These are phyloP conservation scores for Eremothecium coryli DNA, from an alignment of 1,139 yeast genomes.

Conservation along the genomic window DNA sequence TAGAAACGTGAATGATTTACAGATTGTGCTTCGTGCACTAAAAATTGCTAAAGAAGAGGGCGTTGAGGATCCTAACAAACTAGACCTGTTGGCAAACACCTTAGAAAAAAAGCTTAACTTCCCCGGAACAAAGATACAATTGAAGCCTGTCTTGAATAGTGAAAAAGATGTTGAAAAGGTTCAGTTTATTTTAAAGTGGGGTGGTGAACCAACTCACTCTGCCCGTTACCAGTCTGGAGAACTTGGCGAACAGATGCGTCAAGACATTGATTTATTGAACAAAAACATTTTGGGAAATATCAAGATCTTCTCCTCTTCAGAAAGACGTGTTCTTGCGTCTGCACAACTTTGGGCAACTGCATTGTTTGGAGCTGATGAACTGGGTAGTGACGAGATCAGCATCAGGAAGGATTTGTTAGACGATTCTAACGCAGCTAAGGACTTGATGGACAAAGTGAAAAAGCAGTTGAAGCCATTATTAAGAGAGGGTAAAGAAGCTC, in stretches of 20 bases:
- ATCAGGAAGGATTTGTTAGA: constrained; percentile 87
- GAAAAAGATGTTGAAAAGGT: constrained; percentile 84
- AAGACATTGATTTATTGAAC: constrained; percentile 79
- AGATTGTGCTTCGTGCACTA: constrained; percentile 78
- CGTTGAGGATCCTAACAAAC: constrained; percentile 71
- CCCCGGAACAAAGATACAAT: constrained; percentile 95
- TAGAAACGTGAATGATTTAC: constrained; percentile 76
- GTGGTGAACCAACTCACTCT: constrained; percentile 98
- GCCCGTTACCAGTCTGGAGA: constrained; percentile 92
- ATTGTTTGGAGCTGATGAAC: constrained; percentile 59
- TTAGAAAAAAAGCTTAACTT: constrained; percentile 79
- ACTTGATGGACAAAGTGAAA: constrained; percentile 93
- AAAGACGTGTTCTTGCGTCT: constrained; percentile 85
- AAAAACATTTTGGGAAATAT: constrained; percentile 72
- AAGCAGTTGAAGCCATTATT: constrained; percentile 90
- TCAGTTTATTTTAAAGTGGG: constrained; percentile 95
- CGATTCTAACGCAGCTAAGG: constrained; percentile 97
- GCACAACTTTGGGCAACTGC: constrained; percentile 86
- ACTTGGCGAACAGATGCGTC: constrained; percentile 91
- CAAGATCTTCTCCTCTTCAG: constrained; percentile 83
- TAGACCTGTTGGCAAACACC: constrained; percentile 68
- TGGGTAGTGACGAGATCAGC: constrained; percentile 71
- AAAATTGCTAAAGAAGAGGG: constrained; percentile 68
- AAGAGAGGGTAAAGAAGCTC: constrained; percentile 94
- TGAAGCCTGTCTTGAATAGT: constrained; percentile 72